Conservation (phyloP, 257 asterid genomes). For the Solanum pimpinellifolium region DNA sequence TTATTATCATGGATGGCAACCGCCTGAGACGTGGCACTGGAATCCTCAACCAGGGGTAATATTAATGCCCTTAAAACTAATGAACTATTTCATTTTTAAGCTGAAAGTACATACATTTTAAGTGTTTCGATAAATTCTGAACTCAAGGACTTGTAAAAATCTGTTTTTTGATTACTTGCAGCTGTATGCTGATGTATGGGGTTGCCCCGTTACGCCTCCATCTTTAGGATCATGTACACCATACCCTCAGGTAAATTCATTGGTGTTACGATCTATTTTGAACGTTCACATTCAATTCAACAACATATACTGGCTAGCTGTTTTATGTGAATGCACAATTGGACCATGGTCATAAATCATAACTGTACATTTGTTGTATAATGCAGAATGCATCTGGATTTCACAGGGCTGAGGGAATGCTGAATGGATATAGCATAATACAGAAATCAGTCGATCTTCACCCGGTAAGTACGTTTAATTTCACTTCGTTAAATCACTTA, state of each 20-base stretch:
- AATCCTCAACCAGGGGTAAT: slow-evolving; percentile 25
- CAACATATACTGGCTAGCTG: neutral
- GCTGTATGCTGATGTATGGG: slow-evolving; percentile 42
- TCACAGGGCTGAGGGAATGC: slow-evolving; percentile 3
- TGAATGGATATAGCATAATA: neutral
- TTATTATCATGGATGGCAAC: slow-evolving; percentile 31
- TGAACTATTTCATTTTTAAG: neutral
- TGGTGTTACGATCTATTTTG: neutral
- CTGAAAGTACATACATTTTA: neutral
- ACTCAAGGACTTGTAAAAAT: neutral
- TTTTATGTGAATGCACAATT: neutral
- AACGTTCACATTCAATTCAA: neutral
- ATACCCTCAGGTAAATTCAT: slow-evolving; percentile 15
- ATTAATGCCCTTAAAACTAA: neutral
- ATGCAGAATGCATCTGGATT: slow-evolving; percentile 16
- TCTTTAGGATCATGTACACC: slow-evolving; percentile 8
- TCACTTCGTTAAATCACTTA: neutral
- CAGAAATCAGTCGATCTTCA: slow-evolving; percentile 9
- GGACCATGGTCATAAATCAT: neutral
- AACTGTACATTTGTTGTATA: neutral
- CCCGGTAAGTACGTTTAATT: slow-evolving; percentile 8
- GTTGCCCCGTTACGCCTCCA: slow-evolving; percentile 39
- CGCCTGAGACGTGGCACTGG: slow-evolving; percentile 32
- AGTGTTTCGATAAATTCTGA: neutral
- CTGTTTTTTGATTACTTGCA: neutral